phyloP scores from a whole-genome alignment of 768 basidiomycete species.

The Pleurotus cornucopiae region DNA sequence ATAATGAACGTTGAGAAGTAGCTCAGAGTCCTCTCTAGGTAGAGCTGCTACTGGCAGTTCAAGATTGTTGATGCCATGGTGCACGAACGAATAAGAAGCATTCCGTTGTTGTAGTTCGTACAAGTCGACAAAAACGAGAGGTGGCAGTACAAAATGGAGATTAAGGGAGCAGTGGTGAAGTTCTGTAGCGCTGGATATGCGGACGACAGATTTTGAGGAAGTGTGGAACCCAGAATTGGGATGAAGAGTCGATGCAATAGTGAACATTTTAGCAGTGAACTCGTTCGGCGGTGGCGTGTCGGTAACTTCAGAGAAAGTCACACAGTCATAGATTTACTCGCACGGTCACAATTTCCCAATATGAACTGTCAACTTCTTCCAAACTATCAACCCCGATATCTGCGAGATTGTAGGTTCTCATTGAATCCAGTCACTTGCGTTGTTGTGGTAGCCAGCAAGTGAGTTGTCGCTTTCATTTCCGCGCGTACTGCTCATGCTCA shows the following conservation, averaged over 20 bases:
- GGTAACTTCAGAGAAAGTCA: no score
- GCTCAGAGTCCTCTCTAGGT: constrained; percentile 15
- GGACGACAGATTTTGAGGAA: constrained; percentile 3
- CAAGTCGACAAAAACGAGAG: constrained; percentile 41
- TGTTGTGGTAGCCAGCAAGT: no score
- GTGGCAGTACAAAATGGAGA: constrained; percentile 35
- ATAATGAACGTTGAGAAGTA: constrained; percentile 21
- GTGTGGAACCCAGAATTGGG: constrained; percentile 10
- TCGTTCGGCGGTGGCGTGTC: no score
- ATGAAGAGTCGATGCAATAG: constrained; percentile 6
- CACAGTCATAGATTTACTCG: no score
- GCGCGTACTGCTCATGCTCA: no score
- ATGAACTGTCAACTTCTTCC: no score
- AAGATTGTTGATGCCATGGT: constrained; percentile 39
- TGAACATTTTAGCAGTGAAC: neutral
- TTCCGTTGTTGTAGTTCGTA: constrained; percentile 40
- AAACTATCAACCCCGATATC: no score
- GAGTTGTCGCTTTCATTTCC: no score
- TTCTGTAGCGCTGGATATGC: neutral
- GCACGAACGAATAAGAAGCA: constrained; percentile 31
- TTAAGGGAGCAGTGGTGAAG: constrained; percentile 30
- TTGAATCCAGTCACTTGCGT: no score
- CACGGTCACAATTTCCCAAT: no score
- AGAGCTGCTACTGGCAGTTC: constrained; percentile 42
- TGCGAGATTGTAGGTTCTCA: no score